phyloP scores from a whole-genome alignment of 768 basidiomycete species.

The Podaxis pistillaris region DNA sequence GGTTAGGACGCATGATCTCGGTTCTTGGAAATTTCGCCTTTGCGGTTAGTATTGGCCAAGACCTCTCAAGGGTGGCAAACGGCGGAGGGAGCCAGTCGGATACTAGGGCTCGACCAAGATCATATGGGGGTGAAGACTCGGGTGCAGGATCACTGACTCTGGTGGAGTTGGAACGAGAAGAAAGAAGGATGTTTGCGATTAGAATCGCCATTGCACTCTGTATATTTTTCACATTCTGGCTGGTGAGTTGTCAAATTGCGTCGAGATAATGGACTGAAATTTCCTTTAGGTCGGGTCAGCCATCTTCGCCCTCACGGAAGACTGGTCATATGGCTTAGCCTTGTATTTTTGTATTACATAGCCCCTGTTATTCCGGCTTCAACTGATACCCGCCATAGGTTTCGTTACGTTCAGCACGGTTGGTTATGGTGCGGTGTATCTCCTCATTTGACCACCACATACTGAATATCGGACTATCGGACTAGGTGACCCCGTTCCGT shows the following conservation, averaged over 20 bases:
- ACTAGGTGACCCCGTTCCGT: conserved; percentile 58
- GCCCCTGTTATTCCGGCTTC: background rate
- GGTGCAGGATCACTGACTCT: conserved; percentile 20
- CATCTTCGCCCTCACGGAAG: conserved; percentile 69
- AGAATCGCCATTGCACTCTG: conserved; percentile 57
- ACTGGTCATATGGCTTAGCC: conserved; percentile 61
- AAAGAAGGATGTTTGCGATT: conserved; percentile 53
- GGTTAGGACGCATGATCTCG: conserved; percentile 55
- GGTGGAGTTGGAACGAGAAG: conserved; percentile 28
- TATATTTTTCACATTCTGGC: conserved; percentile 78
- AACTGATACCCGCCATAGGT: conserved; percentile 37
- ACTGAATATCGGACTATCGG: background rate
- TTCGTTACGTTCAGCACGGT: conserved; percentile 74
- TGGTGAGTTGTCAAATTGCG: conserved; percentile 36
- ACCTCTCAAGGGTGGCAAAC: background rate
- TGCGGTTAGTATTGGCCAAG: conserved; percentile 28
- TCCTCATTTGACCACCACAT: background rate
- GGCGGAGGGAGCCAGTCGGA: conserved; percentile 10
- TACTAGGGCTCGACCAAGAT: background rate
- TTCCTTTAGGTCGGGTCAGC: conserved; percentile 55
- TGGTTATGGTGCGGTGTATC: conserved; percentile 48
- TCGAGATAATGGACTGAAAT: background rate
- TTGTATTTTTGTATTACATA: conserved; percentile 64
- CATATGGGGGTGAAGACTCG: conserved; percentile 15
- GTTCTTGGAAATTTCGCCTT: conserved; percentile 54